phyloP scores from a whole-genome alignment of 2,329 filamentous ascomycete species.

The Pseudogymnoascus sp. region DNA sequence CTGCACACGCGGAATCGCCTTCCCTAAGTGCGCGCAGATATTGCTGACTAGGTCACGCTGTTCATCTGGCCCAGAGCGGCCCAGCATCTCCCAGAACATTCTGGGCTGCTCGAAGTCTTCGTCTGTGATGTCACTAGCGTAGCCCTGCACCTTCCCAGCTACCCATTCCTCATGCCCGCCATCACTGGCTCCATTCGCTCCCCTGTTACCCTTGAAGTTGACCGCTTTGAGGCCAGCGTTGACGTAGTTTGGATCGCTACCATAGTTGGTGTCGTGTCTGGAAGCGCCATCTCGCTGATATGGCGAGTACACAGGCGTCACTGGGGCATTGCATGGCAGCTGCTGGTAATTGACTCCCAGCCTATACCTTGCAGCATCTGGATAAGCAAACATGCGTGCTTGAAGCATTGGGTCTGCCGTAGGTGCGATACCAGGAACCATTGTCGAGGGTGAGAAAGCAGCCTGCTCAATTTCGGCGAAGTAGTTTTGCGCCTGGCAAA shows the following conservation, averaged over 20 bases:
- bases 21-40: neutral
- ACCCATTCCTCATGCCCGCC: slow-evolving; percentile 26
- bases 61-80: neutral
- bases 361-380: slow-evolving; percentile 52
- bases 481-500: slow-evolving; percentile 37
- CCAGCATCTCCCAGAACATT: slow-evolving; percentile 30
- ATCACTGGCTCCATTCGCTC: neutral
- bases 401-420: slow-evolving; percentile 62
- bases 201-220: slow-evolving; percentile 12
- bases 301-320: slow-evolving; percentile 35
- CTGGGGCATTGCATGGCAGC: slow-evolving; percentile 38
- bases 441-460: slow-evolving; percentile 57
- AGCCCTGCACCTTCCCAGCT: slow-evolving; percentile 15
- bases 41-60: neutral
- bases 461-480: slow-evolving; percentile 61
- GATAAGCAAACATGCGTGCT: slow-evolving; percentile 60
- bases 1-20: neutral
- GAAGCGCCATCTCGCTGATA: slow-evolving; percentile 34
- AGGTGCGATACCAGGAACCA: slow-evolving; percentile 58
- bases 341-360: slow-evolving; percentile 52
- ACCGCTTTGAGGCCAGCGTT: slow-evolving; percentile 25
- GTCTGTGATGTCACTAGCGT: slow-evolving; percentile 25
- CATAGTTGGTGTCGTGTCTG: slow-evolving; percentile 35
- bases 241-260: slow-evolving; percentile 36
- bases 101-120: slow-evolving; percentile 34